Percentiles rank a stretch among this genome's conserved stretches.
Evolutionary conservation across 2,329 filamentous ascomycete genomes (phyloP).

Genomic region (Diaporthe longicolla): DNA sequence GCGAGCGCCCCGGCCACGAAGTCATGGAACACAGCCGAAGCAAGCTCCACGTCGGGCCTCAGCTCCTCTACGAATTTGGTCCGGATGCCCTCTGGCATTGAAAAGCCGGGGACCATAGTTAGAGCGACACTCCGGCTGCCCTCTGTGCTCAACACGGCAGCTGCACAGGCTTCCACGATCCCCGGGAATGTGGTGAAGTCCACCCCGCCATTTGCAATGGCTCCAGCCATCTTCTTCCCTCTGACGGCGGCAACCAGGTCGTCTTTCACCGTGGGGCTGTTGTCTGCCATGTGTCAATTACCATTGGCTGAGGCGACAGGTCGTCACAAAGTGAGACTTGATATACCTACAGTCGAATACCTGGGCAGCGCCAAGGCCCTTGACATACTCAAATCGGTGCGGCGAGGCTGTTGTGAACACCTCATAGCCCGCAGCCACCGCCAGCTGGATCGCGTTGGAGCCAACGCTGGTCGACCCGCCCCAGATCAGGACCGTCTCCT

Average conservation of each 20-base stretch:
- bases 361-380: slow-evolving; percentile 44
- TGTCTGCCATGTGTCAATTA: slow-evolving; percentile 39
- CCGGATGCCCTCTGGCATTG: slow-evolving; percentile 47
- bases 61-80: slow-evolving; percentile 48
- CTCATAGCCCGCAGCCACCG: slow-evolving; percentile 57
- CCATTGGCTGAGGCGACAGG: neutral
- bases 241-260: slow-evolving; percentile 49
- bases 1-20: slow-evolving; percentile 57
- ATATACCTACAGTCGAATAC: slow-evolving; percentile 43
- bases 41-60: slow-evolving; percentile 49
- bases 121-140: slow-evolving; percentile 48
- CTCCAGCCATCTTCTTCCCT: slow-evolving; percentile 50
- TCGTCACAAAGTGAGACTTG: neutral
- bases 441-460: slow-evolving; percentile 60
- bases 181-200: slow-evolving; percentile 47
- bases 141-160: slow-evolving; percentile 44
- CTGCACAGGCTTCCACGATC: slow-evolving; percentile 43
- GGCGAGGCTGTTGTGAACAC: slow-evolving; percentile 57
- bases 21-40: slow-evolving; percentile 53
- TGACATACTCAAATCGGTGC: slow-evolving; percentile 53
- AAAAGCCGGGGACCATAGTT: slow-evolving; percentile 48
- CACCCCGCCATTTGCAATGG: slow-evolving; percentile 48
- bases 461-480: slow-evolving; percentile 63
- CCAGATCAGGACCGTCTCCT: slow-evolving; percentile 58
- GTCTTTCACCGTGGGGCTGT: slow-evolving; percentile 45